Percentiles rank a stretch among this genome's conserved stretches.
phyloP scores from a whole-genome alignment of 2,329 filamentous ascomycete species.

The Pseudonectria foliicola region DNA sequence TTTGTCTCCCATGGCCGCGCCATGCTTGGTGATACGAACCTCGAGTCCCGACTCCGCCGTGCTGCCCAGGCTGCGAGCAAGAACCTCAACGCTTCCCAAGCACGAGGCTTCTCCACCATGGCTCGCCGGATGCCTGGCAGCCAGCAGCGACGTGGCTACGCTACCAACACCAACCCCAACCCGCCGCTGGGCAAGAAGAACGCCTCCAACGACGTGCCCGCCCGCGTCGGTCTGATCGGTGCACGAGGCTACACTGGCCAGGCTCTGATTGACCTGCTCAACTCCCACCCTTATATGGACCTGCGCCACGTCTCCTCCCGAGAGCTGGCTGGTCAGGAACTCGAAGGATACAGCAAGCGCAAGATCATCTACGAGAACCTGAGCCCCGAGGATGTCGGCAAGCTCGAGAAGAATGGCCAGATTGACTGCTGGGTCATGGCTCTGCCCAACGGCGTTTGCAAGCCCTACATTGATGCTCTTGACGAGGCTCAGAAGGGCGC shows the following conservation, averaged over 20 bases:
- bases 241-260: conserved; percentile 93
- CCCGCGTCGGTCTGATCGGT: conserved; percentile 80
- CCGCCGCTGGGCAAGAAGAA: conserved; percentile 85
- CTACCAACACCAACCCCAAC: conserved; percentile 53
- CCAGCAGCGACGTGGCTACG: conserved; percentile 17
- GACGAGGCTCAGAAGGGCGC: conserved; percentile 55
- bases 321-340: conserved; percentile 78
- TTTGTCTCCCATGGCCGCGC: conserved; percentile 76
- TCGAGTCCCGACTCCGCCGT: conserved; percentile 76
- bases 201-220: conserved; percentile 69
- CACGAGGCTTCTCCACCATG: conserved; percentile 12
- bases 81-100: conserved; percentile 31
- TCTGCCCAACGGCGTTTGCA: conserved; percentile 89
- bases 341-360: conserved; percentile 85
- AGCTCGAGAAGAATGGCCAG: conserved; percentile 75
- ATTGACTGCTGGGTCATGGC: conserved; percentile 98
- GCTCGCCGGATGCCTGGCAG: background rate
- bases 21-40: conserved; percentile 84
- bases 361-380: conserved; percentile 91
- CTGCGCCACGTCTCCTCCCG: conserved; percentile 88
- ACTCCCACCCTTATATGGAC: conserved; percentile 83
- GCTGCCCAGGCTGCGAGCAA: conserved; percentile 64
- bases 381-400: conserved; percentile 74
- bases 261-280: conserved; percentile 79
- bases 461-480: conserved; percentile 86